Evolutionary conservation across 2,329 filamentous ascomycete genomes (phyloP), one percentile per base, ranked within the genome.

Genomic region (Paracoccidioides brasiliensis): DNA sequence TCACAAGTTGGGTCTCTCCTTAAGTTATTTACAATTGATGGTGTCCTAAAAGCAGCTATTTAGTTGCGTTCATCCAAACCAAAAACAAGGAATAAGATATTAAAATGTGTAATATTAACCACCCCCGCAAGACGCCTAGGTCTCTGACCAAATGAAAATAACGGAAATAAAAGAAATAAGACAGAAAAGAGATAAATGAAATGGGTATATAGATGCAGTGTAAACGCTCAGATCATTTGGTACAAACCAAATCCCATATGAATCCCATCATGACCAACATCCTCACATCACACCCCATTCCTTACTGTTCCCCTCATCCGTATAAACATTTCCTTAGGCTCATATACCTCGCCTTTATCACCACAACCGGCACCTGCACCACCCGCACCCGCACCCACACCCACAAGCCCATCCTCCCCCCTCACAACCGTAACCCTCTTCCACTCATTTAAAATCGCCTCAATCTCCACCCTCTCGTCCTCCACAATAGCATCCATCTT

Each of bases 401-500:
- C 44, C 53, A 28, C 56, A 6, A 40, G 33, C 14, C 50, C 38
- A 37, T 30, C 48, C 37, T 43, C 41, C 44, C 58, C 64, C 40
- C 58, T 60, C 33, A 54, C 55, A 15, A 54, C 60, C 54, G 59
- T 61, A 52, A 63, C 59, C 38, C 62, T 69, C 61, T 72, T 74
- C 81, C 81, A 84, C 64, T 82, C 80, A 12, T 76, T 73, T 30
- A 84, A 63, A 61, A 83, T 66, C 5, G 81, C 80, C 59, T 76
- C 74, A 15, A 81, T 75, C 67, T 84, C 81, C 42, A 73, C 73
- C 57, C 79, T 70, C 45, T 80, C 72, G 64, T 85, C 82, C 60
- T 82, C 80, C 2, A 80, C 78, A 52, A 84, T 79, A 3, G 79
- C 80, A 65, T 84, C 81, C 76, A 84, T 82, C 64, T 83, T 83